Evolutionary conservation across 352 stramenopile genomes (phyloP).

Genomic region (Phytopythium cucurbitacearum): DNA sequence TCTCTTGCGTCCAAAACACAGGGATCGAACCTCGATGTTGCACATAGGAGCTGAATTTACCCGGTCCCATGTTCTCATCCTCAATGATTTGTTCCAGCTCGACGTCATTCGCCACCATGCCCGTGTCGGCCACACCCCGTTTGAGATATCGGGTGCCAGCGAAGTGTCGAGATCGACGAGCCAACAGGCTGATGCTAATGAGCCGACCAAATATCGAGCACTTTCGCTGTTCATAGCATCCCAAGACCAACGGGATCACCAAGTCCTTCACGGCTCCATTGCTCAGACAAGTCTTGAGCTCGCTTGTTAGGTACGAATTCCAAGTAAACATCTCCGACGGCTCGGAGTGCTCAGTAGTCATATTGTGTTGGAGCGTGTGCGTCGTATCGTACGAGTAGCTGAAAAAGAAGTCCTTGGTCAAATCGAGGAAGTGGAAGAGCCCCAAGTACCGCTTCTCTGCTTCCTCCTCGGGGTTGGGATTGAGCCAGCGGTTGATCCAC

Average conservation of each 20-base stretch:
- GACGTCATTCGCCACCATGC: constrained; percentile 99
- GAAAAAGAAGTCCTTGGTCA: constrained; percentile 99
- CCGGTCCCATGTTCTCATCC: constrained; percentile 84
- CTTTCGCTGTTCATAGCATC: constrained; percentile 96
- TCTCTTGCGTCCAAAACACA: constrained; percentile 99
- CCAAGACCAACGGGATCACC: constrained; percentile 91
- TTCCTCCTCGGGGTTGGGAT: constrained; percentile 77
- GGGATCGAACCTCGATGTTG: constrained; percentile 99
- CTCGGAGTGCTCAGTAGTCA: constrained; percentile 79
- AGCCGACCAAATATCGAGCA: constrained; percentile 94
- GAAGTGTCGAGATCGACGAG: constrained; percentile 96
- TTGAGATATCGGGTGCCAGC: constrained; percentile 99
- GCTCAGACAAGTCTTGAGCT: constrained; percentile 88
- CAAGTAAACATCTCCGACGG: constrained; percentile 95
- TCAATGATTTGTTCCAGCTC: constrained; percentile 98
- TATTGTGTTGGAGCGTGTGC: constrained; percentile 96
- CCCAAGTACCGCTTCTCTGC: constrained; percentile 90
- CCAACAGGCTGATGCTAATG: constrained; percentile 95
- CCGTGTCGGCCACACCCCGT: constrained; percentile 94
- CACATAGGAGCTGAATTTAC: constrained; percentile 95
- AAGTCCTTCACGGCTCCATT: constrained; percentile 78
- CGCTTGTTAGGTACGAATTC: constrained; percentile 96
- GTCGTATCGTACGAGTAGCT: constrained; percentile 99
- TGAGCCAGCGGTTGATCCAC: constrained; percentile 82
- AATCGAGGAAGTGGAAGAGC: constrained; percentile 98